Evolutionary conservation across 345 rosid genomes (phyloP).

Genomic region (Euphorbia peplus): DNA sequence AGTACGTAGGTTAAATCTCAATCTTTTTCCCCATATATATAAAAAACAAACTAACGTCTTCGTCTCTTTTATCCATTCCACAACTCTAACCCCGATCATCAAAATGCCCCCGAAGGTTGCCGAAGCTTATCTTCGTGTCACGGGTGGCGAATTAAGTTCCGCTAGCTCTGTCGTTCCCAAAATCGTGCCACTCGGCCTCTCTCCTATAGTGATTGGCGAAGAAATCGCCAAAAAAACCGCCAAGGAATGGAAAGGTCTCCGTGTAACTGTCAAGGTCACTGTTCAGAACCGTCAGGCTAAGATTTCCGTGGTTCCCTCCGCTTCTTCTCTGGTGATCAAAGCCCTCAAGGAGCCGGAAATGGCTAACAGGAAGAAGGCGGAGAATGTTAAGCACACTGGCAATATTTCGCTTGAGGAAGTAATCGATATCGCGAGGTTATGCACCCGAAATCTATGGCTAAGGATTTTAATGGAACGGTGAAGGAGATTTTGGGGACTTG

Average conservation of each 20-base stretch:
- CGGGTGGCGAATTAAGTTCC: constrained; percentile 25
- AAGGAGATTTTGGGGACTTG: constrained; percentile 32
- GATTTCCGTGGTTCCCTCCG: constrained; percentile 21
- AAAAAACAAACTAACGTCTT: too few species aligned
- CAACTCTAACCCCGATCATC: constrained; percentile 8
- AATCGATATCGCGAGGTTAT: constrained; percentile 21
- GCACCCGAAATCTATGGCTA: constrained; percentile 22
- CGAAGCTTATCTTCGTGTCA: constrained; percentile 25
- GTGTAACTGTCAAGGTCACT: constrained; percentile 28
- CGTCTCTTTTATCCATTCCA: too few species aligned
- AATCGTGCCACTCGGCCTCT: constrained; percentile 26
- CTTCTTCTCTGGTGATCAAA: constrained; percentile 22
- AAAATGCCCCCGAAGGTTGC: constrained; percentile 30
- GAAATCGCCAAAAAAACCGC: constrained; percentile 26
- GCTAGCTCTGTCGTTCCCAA: constrained; percentile 28
- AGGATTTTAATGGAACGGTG: constrained; percentile 25
- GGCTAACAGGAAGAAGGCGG: constrained; percentile 24
- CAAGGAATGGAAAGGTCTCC: constrained; percentile 31
- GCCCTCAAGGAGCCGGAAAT: constrained; percentile 29
- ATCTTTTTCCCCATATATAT: too few species aligned
- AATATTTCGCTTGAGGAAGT: constrained; percentile 23
- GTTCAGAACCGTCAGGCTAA: constrained; percentile 32
- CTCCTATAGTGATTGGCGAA: constrained; percentile 26
- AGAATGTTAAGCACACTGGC: constrained; percentile 26
- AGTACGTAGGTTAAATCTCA: too few species aligned